Percentiles rank a stretch among this genome's conserved stretches.
These are phyloP conservation scores for Diaporthe ilicicola DNA, from an alignment of 2,329 filamentous ascomycete genomes.

Conservation along the genomic window DNA sequence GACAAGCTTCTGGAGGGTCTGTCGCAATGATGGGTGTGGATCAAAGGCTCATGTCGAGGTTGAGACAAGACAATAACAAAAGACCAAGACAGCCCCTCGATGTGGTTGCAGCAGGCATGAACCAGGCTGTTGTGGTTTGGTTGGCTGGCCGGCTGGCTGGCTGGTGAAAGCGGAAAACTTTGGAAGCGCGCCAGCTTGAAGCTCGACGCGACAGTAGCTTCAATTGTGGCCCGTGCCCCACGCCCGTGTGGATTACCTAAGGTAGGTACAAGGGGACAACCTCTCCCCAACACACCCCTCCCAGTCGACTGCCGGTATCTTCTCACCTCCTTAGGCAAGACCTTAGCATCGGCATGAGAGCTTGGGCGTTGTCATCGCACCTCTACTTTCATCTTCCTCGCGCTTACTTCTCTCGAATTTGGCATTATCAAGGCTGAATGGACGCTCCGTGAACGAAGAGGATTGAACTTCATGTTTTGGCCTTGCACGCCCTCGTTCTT, in stretches of 20 bases:
- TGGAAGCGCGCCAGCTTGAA: conserved; percentile 18
- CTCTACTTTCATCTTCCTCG: too few relatives aligned
- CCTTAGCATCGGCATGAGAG: too few relatives aligned
- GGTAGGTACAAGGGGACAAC: not conserved
- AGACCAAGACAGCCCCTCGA: conserved; percentile 2
- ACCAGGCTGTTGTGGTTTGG: conserved; percentile 12
- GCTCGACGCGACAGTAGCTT: conserved; percentile 21
- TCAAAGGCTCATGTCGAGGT: conserved; percentile 27
- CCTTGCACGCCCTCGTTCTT: not conserved
- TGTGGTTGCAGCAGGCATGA: conserved; percentile 16
- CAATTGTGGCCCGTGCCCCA: not conserved
- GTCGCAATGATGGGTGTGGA: not conserved
- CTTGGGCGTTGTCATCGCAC: too few relatives aligned
- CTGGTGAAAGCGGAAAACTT: conserved; percentile 22
- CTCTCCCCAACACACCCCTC: not conserved
- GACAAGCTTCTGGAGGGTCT: conserved; percentile 6
- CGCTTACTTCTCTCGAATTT: too few relatives aligned
- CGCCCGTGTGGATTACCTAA: not conserved
- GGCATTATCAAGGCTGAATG: too few relatives aligned
- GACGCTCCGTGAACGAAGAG: too few relatives aligned
- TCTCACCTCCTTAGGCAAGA: not conserved
- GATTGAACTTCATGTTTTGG: too few relatives aligned
- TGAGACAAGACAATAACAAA: not conserved
- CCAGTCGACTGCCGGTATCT: not conserved
- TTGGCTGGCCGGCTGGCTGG: not conserved